Evolutionary conservation across 2,329 filamentous ascomycete genomes (phyloP), one percentile per base, ranked within the genome.

Genomic region (Trichophyton verrucosum): DNA sequence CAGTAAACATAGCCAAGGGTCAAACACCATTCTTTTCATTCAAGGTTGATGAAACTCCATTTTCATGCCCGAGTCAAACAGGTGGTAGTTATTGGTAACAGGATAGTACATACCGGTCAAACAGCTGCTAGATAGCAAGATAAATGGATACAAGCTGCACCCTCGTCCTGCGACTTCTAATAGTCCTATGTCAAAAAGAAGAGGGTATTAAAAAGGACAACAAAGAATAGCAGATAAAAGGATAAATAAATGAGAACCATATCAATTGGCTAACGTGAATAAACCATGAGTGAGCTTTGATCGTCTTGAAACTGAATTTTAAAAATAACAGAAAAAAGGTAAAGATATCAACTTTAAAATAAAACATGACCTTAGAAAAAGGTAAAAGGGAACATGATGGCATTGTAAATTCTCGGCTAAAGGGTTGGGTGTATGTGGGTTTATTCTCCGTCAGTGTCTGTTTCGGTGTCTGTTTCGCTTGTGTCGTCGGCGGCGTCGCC

Each of bases 381-480:
- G n/a, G 40, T n/a, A 44, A 15, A 44, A 33, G 17, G 8, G 27
- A 27, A 27, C 20, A 13, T 49, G 46, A 22, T 11, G 46, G 46
- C 46, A 49, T 22, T 51, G 46, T 24, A 24, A 22, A 7, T 30
- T 38, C n/a, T 20, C 15, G 51, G n/a, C 9, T 33, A 30, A 53
- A 53, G 27, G 49, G 22, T 20, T n/a, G 15, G 17, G 17, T 30
- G 22, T 5, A 22, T 24, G 15, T 36, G 3, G 8, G n/a, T 59
- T 36, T 49, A 78, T 68, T 87, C 85, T 62, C 86, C 86, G 63
- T 95, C 89, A 15, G 86, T 90, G 65, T 89, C 87, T 64, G 89
- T 95, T 77, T 95, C 90, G 22, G 81, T 83, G 67, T 83, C 77
- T 33, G 81, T 83, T 68, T 82, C 81, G 65, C 80, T 83, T 51